Conservation (phyloP, 345 rosid genomes). For the Cardamine resedifolia region DNA sequence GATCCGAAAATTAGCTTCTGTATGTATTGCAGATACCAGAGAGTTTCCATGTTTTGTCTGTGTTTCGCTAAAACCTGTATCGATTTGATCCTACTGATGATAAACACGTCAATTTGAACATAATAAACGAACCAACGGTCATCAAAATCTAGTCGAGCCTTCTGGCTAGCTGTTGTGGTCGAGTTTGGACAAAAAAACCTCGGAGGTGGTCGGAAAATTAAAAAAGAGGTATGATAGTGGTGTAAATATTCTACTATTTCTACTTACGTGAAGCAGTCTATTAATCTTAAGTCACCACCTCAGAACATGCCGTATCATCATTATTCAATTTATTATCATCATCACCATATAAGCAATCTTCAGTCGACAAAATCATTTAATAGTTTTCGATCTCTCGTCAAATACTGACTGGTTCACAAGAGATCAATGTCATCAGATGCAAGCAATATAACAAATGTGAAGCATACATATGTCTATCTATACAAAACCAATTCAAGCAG, state of each 20-base stretch:
- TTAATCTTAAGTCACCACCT: no score
- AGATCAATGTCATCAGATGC: slow-evolving; percentile 34
- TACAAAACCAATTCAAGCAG: slow-evolving; percentile 42
- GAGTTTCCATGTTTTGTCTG: background rate
- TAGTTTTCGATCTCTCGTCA: slow-evolving; percentile 26
- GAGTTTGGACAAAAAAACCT: background rate
- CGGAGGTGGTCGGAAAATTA: background rate
- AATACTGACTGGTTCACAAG: slow-evolving; percentile 10
- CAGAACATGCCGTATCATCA: background rate
- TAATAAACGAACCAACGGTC: background rate
- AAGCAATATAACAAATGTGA: slow-evolving; percentile 27
- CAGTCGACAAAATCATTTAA: slow-evolving; percentile 30
- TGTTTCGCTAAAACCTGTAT: background rate
- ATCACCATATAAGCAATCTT: slow-evolving; percentile 6
- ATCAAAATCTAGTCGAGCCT: background rate
- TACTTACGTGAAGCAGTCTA: background rate
- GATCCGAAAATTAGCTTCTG: no score
- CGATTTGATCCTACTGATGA: background rate
- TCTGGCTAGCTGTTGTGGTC: background rate
- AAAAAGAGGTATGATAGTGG: background rate
- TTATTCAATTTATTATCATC: background rate
- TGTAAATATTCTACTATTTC: background rate
- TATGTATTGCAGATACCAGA: background rate
- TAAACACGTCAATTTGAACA: background rate
- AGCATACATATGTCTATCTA: slow-evolving; percentile 42